Evolutionary conservation across 83 land plant genomes (phyloP), one percentile per base, ranked within the genome.

Genomic region (Larix sibirica): DNA sequence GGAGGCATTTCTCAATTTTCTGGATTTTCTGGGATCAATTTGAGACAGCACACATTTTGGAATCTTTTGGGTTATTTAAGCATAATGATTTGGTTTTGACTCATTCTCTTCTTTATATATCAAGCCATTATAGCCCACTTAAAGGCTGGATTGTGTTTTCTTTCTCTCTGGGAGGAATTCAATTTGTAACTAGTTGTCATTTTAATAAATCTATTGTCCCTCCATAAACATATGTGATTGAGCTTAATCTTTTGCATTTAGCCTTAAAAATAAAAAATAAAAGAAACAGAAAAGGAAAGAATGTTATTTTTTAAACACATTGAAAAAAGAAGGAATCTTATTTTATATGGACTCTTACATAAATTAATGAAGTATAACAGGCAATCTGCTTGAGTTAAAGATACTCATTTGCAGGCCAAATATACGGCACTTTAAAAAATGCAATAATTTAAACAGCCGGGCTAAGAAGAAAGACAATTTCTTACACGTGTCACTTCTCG

Each of bases 401-500:
- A 40, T 40, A n/a, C 2, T 1, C 9, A 71, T 10, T 42, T 71
- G 20, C 54, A 38, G n/a, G 36, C 56, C 6, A 20, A 40, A 21
- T 71, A 47, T 8, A 71, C 7, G 50, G 50, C 14, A 36, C 60
- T 26, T 26, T 2, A 38, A 38, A 78, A 26, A 18, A 8, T 17
- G 42, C 18, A 79, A 20, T 10, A 28, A 23, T 59, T 79, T 6
- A 16, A 79, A 63, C 21, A 59, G 18, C 8, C 21, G 17, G 5
- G 21, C n/a, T 40, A 10, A 31, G 58, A 86, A 18, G 63, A 17
- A 77, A 83, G 82, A 82, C 28, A 21, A 59, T 67, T 38, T 56
- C 81, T 88, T 93, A 96, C 99, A 89, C 94, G 81, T 69, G 97
- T 88, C 61, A 96, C 80, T 82, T 96, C 99, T 61, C 97, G 94